Base-by-base conservation (phyloP, 208 protist species). In the Crithidia mellificae region DNA sequence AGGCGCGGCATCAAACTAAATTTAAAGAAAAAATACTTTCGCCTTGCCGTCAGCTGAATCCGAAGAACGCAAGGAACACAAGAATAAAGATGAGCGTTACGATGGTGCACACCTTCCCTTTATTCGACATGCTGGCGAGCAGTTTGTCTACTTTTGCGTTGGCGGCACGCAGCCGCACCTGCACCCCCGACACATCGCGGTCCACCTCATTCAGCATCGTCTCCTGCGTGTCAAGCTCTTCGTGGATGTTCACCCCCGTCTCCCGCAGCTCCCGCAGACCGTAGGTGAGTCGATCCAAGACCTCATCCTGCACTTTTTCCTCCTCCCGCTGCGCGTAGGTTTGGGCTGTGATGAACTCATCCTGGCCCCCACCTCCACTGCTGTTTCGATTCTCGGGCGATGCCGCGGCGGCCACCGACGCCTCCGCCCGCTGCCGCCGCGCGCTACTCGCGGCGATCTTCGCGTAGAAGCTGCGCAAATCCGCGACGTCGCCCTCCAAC, bases 101-200 rank as follows among this genome's bases (percentile, higher is more conserved):
- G 71, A 95, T 88, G 9, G 80, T 89, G 73, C 90, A 93, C 27
- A 95, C 80, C 58, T 95, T 95, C 0, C 80, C 81, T 59, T 73
- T 82, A 66, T 91, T 89, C 34, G 90, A 93, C 85, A 95, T 87
- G 50, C 77, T 88, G 8, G 77, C 80, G n/a, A 95, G 77, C 22
- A 95, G 74, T 59, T 93, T 85, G 49, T 95, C 85, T 8, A 95
- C 80, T 66, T 92, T 95, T 8, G 73, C 74, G 58, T 95, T 95
- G 24, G 87, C 87, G 5, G 79, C 66, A 6, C 78, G 81, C 54
- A 95, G 68, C 14, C 82, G 84, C 22, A 84, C 72, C 57, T 90
- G 87, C 22, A 95, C 75, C 24, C 78, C 72, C 0, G 80, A 80
- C 36, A 95, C 72, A 66, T 87, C 80, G 4, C 74, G 63, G 34